Conservation (phyloP, 2,329 filamentous ascomycete species). For the Coniochaeta prunicola region DNA sequence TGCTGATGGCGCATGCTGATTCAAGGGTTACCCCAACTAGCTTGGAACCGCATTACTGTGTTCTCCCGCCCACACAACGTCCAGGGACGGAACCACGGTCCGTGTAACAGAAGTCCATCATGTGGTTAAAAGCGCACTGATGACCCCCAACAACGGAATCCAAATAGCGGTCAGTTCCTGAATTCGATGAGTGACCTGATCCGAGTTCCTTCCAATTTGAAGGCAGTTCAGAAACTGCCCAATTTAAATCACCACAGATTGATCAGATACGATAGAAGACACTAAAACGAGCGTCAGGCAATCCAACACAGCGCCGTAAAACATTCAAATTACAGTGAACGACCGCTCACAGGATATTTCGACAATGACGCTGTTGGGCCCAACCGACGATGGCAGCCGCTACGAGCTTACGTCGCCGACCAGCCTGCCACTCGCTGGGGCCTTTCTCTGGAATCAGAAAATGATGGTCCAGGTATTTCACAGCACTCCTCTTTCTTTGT, state of each 20-base stretch:
- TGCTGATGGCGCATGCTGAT: background rate
- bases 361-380: conserved; percentile 24
- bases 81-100: background rate
- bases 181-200: background rate
- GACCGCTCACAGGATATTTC: background rate
- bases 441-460: conserved; percentile 52
- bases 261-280: background rate
- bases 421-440: conserved; percentile 46
- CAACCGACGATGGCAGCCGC: conserved; percentile 39
- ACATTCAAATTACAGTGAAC: background rate
- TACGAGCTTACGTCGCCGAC: conserved; percentile 50
- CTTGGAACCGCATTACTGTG: background rate
- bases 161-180: background rate
- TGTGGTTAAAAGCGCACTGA: background rate
- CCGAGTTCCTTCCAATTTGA: background rate
- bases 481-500: background rate
- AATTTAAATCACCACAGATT: background rate
- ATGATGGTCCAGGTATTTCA: conserved; percentile 43
- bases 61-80: background rate
- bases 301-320: background rate
- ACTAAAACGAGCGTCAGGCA: background rate
- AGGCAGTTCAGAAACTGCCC: background rate
- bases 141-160: background rate
- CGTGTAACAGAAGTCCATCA: background rate
- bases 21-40: background rate